Evolutionary conservation across 192 early-diverging fungal genomes (phyloP).

Genomic region (Rhizophlyctis rosea): DNA sequence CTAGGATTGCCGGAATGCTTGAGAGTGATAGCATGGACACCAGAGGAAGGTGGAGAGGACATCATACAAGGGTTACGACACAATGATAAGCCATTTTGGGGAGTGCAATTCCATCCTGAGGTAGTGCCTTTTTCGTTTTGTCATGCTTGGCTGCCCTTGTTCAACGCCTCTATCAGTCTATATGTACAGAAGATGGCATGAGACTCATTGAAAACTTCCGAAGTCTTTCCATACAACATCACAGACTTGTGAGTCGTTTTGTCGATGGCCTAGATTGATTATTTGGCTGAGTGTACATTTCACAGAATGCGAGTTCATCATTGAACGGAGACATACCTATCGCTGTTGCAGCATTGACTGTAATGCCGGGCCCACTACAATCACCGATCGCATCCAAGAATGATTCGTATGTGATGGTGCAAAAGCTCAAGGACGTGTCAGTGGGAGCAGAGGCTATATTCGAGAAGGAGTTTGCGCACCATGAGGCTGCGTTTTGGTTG

Average conservation of each 20-base stretch:
- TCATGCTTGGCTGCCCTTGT: not conserved
- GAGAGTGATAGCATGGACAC: slow-evolving; percentile 61
- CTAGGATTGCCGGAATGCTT: slow-evolving; percentile 59
- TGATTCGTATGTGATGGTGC: slow-evolving; percentile 1
- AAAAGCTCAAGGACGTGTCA: slow-evolving; percentile 5
- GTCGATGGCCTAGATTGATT: not conserved
- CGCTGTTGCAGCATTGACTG: too few species aligned
- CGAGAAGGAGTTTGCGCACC: slow-evolving; percentile 17
- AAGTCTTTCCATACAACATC: slow-evolving; percentile 33
- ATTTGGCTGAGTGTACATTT: not conserved
- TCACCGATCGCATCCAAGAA: slow-evolving; percentile 3
- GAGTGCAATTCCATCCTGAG: slow-evolving; percentile 97
- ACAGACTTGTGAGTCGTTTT: too few species aligned
- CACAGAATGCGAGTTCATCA: not conserved
- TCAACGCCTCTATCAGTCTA: slow-evolving; percentile 48
- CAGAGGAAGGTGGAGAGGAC: slow-evolving; percentile 17
- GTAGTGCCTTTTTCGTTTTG: slow-evolving; percentile 18
- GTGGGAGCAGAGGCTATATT: slow-evolving; percentile 31
- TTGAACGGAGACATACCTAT: not conserved
- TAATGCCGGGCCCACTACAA: slow-evolving; percentile 25
- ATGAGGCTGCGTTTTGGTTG: slow-evolving; percentile 41
- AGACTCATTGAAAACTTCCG: slow-evolving; percentile 74
- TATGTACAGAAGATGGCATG: slow-evolving; percentile 77
- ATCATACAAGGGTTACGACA: slow-evolving; percentile 82
- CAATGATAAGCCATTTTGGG: slow-evolving; percentile 65